Evolutionary conservation across 345 rosid species (phyloP).

Genomic region (Chamaenerion angustifolium): DNA sequence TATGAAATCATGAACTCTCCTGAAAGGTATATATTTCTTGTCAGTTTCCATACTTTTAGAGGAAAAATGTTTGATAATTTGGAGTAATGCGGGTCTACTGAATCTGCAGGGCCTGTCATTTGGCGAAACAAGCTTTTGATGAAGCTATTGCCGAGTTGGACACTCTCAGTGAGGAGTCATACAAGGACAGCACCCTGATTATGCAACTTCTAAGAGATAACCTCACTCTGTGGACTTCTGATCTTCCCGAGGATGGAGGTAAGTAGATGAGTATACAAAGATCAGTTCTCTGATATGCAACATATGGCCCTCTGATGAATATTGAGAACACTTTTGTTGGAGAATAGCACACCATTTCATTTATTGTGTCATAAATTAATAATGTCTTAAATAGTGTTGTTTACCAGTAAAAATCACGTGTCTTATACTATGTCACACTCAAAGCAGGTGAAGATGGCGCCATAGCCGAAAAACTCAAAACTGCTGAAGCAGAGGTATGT

Average conservation of each 20-base stretch:
- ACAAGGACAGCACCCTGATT: constrained; percentile 96
- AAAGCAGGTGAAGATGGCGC: constrained; percentile 59
- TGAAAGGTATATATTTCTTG: constrained; percentile 39
- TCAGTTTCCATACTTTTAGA: not conserved
- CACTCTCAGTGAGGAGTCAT: constrained; percentile 88
- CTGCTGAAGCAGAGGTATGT: constrained; percentile 53
- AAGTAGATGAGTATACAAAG: not conserved
- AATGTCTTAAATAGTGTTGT: too few relatives aligned
- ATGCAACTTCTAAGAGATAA: constrained; percentile 98
- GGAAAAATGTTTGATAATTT: not conserved
- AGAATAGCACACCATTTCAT: too few relatives aligned
- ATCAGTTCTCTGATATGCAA: not conserved
- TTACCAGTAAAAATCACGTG: too few relatives aligned
- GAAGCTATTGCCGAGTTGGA: constrained; percentile 96
- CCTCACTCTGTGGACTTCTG: constrained; percentile 98
- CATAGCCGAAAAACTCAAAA: constrained; percentile 63
- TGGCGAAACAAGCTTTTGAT: constrained; percentile 98
- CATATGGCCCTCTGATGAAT: too few relatives aligned
- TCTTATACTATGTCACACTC: not conserved
- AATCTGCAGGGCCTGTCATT: constrained; percentile 79
- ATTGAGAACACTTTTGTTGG: too few relatives aligned
- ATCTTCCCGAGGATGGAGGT: constrained; percentile 99
- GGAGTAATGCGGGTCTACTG: not conserved
- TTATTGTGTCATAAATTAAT: too few relatives aligned
- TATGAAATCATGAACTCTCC: constrained; percentile 99